Evolutionary conservation across 345 rosid species (phyloP), one percentile per base, ranked within the genome.

Genomic region (Geranium brycei): DNA sequence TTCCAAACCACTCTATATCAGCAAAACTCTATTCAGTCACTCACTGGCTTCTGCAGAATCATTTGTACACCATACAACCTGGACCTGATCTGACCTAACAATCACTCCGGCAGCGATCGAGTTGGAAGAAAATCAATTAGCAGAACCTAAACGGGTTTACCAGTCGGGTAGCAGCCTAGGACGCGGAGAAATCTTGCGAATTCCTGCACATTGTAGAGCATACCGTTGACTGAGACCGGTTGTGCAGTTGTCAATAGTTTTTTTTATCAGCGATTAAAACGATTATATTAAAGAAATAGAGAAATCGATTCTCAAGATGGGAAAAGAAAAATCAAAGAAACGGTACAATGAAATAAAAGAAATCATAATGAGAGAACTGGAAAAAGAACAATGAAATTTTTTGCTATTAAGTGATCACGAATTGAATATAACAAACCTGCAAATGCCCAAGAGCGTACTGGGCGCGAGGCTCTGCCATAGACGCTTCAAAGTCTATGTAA

Each of bases 401-500:
- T 23, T 23, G 28, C 28, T 23, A 23, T 23, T 23, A 23, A 53
- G 15, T n/a, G 5, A 13, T 19, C 14, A 59, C 18, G 12, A 62
- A 47, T 8, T 35, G 60, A 1, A 17, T 59, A 68, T 31, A 31
- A 56, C 81, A 57, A 51, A 88, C 99, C 97, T 86, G 90, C 72
- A 93, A 73, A 80, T 86, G 87, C 70, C 76, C 83, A 71, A 93
- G 73, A 47, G 99, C 92, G 66, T 73, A 63, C 69, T 90, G 99
- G 17, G 91, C 91, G 63, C 92, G 87, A 1, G 72, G 66, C 19
- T 93, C 99, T 35, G 99, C 97, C 96, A 90, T 88, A 17, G 99
- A 93, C 47, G 99, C 97, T 75, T 88, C 92, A 66, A 93, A 86
- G 65, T 93, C 99, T 11, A 86, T 75, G 72, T 82, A 90, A 71